These are phyloP conservation scores for Malus fusca DNA, from an alignment of 306 rosid species.

Conservation along the genomic window DNA sequence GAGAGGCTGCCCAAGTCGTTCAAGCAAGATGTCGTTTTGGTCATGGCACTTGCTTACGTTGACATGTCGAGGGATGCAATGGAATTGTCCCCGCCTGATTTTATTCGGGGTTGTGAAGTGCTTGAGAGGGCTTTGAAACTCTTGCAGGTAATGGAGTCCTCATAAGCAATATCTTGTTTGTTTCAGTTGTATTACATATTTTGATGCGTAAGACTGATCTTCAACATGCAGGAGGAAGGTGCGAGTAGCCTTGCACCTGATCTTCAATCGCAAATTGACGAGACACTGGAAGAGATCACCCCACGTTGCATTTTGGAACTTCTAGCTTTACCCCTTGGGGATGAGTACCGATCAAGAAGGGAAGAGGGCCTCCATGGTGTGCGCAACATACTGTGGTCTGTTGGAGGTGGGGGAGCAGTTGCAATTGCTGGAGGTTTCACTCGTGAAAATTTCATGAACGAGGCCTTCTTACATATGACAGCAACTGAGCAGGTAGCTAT, in stretches of 20 bases:
- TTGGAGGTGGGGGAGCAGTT: slow-evolving; percentile 99
- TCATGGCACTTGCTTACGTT: slow-evolving; percentile 80
- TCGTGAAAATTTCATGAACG: slow-evolving; percentile 85
- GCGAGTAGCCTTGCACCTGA: slow-evolving; percentile 95
- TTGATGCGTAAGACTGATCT: background rate
- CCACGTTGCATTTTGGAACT: slow-evolving; percentile 93
- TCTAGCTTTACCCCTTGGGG: slow-evolving; percentile 61
- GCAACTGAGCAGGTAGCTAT: slow-evolving; percentile 82
- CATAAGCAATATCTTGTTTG: background rate
- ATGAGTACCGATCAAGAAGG: slow-evolving; percentile 53
- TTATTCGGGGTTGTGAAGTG: slow-evolving; percentile 70
- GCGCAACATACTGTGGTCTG: slow-evolving; percentile 88
- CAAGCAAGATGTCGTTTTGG: slow-evolving; percentile 94
- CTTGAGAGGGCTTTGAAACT: slow-evolving; percentile 95
- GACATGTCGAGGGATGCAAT: slow-evolving; percentile 88
- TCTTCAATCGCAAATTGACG: slow-evolving; percentile 86
- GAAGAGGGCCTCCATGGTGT: slow-evolving; percentile 93
- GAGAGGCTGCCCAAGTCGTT: slow-evolving; percentile 87
- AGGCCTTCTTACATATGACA: slow-evolving; percentile 76
- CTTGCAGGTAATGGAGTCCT: slow-evolving; percentile 51
- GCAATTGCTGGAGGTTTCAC: slow-evolving; percentile 88
- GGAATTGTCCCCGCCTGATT: slow-evolving; percentile 75
- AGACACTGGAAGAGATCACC: slow-evolving; percentile 90
- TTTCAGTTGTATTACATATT: background rate
- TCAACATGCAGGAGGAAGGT: slow-evolving; percentile 73